Base-by-base conservation (phyloP, 441 rosid genomes). In the Pelargonium australe region DNA sequence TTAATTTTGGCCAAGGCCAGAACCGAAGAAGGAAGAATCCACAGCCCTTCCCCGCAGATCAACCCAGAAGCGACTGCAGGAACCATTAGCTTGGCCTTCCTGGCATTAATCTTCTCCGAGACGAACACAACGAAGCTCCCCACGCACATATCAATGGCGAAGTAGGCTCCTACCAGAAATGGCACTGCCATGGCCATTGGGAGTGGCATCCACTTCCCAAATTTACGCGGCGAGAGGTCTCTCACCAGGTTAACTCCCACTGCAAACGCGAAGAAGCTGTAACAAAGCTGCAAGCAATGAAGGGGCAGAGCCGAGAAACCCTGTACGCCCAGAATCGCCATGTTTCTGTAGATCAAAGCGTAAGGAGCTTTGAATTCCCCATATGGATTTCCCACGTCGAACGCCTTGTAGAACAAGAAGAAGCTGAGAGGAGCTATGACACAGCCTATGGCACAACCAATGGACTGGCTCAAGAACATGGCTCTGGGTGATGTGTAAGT, bases 131-230 rank as follows among this genome's bases (percentile, higher is more conserved):
- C 71, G 63, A 91, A 55, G 66, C 92, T 91, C 68, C 97, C 96
- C 13, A 91, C 73, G 57, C 96, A 85, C 99, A 94, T 91, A 40
- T 94, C 99, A 5, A 94, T 83, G 0, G 99, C 95, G 41, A 94
- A 94, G 47, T 89, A 88, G 2, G 94, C 96, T 5, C 99, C 96
- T 0, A 94, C 95, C 4, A 89, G 84, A 81, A 94, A 91, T 8
- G 97, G 99, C 14, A 94, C 94, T 0, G 97, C 99, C 96, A 94
- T 94, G 0, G 94, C 99, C 95, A 94, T 94, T 7, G 96, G 99
- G 1, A 94, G 86, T 1, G 97, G 99, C 14, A 88, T 65, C 84
- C 87, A 94, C 73, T 87, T 87, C 55, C 94, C 82, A 0, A 85
- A 66, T 23, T 58, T 78, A 45, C 66, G 55, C 0, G 96, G 91